phyloP scores from a whole-genome alignment of 2,329 filamentous ascomycete species.

The Pseudogymnoascus sp. region DNA sequence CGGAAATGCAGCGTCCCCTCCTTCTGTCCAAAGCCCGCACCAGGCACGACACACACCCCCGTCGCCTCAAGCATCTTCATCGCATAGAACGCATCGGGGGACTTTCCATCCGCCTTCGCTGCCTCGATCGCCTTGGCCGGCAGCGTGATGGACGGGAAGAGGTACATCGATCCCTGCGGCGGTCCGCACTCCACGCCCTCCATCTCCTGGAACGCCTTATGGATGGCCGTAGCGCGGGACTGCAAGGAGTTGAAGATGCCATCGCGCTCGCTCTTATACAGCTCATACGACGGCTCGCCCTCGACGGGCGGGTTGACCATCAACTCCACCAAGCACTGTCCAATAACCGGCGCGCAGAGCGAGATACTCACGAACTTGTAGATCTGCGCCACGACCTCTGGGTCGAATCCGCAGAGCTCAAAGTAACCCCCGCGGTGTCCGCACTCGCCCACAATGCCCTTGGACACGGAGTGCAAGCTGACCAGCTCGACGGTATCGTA shows the following conservation, averaged over 20 bases:
- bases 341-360: constrained; percentile 89
- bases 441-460: constrained; percentile 98
- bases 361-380: constrained; percentile 99
- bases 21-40: constrained; percentile 89
- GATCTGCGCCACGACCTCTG: constrained; percentile 80
- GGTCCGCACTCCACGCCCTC: constrained; percentile 87
- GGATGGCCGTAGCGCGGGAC: constrained; percentile 74
- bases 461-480: constrained; percentile 87
- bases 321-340: constrained; percentile 91
- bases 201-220: constrained; percentile 88
- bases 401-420: constrained; percentile 84
- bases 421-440: constrained; percentile 97
- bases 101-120: constrained; percentile 65
- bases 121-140: constrained; percentile 69
- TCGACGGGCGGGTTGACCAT: constrained; percentile 92
- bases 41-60: constrained; percentile 88
- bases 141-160: constrained; percentile 89
- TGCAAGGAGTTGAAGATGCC: constrained; percentile 72
- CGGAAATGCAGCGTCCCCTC: constrained; percentile 88
- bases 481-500: constrained; percentile 85
- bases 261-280: constrained; percentile 82
- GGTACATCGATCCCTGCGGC: constrained; percentile 93
- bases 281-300: constrained; percentile 75
- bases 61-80: constrained; percentile 85
- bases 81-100: constrained; percentile 90